A percentile compares a stretch with the other conserved stretches of the same genome.
Conservation (phyloP, 2,329 filamentous ascomycete genomes). For the Colletotrichum shisoi region DNA sequence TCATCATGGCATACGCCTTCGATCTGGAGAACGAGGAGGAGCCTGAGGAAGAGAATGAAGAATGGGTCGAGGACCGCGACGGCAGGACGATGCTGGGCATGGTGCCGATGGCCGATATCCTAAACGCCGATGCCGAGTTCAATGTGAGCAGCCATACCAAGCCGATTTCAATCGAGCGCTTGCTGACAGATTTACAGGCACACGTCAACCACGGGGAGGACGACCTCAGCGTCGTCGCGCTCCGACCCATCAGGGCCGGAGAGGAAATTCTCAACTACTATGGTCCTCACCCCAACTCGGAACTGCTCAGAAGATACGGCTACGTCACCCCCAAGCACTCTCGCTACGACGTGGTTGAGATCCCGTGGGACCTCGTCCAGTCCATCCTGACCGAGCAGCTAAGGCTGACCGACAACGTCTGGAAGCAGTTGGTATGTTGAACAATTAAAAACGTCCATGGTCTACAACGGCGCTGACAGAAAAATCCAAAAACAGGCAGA, state of each 20-base stretch:
- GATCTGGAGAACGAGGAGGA: constrained; percentile 71
- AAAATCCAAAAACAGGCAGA: constrained; percentile 44
- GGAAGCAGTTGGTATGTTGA: constrained; percentile 55
- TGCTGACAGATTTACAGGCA: constrained; percentile 48
- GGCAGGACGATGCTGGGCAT: constrained; percentile 74
- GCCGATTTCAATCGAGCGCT: rapidly evolving
- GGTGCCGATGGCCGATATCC: constrained; percentile 88
- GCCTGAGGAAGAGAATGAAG: constrained; percentile 66
- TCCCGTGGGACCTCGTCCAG: constrained; percentile 69
- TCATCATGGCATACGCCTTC: constrained; percentile 93
- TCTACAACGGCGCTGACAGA: constrained; percentile 40
- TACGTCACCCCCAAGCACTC: constrained; percentile 83
- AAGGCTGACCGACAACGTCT: constrained; percentile 48
- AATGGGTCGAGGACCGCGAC: constrained; percentile 71
- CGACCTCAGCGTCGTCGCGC: constrained; percentile 73
- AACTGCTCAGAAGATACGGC: constrained; percentile 83
- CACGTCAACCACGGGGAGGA: constrained; percentile 64
- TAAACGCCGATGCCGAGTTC: constrained; percentile 89
- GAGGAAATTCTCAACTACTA: constrained; percentile 91
- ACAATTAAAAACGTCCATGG: constrained; percentile 37
- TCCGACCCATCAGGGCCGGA: constrained; percentile 72
- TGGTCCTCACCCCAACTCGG: constrained; percentile 81
- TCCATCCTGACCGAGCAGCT: constrained; percentile 54
- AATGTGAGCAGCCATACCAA: constrained; percentile 63
- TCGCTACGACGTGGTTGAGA: constrained; percentile 82